Percentiles rank a stretch among this genome's conserved stretches.
These are phyloP conservation scores for Abelmoschus esculentus DNA, from an alignment of 345 rosid genomes.

Conservation along the genomic window DNA sequence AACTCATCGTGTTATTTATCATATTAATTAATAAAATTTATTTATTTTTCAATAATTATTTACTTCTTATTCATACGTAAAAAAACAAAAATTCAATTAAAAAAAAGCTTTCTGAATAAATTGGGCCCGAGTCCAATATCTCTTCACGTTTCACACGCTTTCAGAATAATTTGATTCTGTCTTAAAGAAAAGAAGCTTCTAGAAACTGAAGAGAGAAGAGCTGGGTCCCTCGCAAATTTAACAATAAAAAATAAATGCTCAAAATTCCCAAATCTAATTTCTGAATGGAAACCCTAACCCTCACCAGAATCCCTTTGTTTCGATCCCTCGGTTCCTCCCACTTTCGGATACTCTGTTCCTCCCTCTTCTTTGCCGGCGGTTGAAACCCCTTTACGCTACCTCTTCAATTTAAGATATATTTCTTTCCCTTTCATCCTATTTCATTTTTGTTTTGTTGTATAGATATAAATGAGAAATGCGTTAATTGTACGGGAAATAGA, in stretches of 20 bases:
- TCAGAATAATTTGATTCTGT: too few relatives aligned
- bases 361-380: conserved; percentile 17
- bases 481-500: conserved; percentile 10
- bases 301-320: conserved; percentile 25
- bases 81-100: too few relatives aligned
- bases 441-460: not conserved
- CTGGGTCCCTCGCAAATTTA: not conserved
- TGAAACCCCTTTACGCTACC: not conserved
- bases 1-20: too few relatives aligned
- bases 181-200: not conserved
- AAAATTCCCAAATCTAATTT: conserved; percentile 43
- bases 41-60: too few relatives aligned
- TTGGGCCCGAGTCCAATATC: too few relatives aligned
- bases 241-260: not conserved
- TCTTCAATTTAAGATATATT: not conserved
- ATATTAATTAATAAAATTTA: too few relatives aligned
- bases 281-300: conserved; percentile 58
- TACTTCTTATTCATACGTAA: too few relatives aligned
- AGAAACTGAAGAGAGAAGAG: not conserved
- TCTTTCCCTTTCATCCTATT: not conserved
- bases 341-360: conserved; percentile 34
- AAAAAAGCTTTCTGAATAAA: too few relatives aligned
- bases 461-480: not conserved
- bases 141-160: not conserved
- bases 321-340: conserved; percentile 24